Percentiles rank a stretch among this genome's conserved stretches.
These are phyloP conservation scores for Colletotrichum cereale DNA, from an alignment of 2,329 filamentous ascomycete species.

Conservation along the genomic window DNA sequence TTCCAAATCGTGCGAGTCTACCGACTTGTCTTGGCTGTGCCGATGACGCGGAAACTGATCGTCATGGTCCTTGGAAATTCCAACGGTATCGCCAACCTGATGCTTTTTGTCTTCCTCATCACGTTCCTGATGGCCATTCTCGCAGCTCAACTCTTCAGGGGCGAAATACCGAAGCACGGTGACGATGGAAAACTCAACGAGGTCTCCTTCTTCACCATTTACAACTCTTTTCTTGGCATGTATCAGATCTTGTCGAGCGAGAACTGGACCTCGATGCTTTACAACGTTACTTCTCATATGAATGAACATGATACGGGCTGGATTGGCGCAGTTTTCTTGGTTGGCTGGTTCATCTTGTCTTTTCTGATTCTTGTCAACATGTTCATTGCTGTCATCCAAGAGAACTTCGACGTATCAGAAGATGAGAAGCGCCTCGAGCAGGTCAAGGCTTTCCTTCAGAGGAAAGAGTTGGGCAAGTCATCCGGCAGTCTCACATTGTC, in stretches of 20 bases:
- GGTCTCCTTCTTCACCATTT: slow-evolving; percentile 90
- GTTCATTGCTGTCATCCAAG: slow-evolving; percentile 99
- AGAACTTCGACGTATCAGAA: slow-evolving; percentile 98
- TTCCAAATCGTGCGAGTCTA: slow-evolving; percentile 96
- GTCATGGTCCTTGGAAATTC: slow-evolving; percentile 90
- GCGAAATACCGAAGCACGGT: slow-evolving; percentile 79
- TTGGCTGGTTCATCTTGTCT: slow-evolving; percentile 94
- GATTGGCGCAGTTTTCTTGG: slow-evolving; percentile 92
- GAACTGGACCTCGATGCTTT: slow-evolving; percentile 92
- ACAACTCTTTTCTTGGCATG: slow-evolving; percentile 97
- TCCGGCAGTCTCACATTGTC: slow-evolving; percentile 82
- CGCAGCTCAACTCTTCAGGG: slow-evolving; percentile 91
- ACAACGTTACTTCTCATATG: slow-evolving; percentile 81
- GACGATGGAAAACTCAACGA: slow-evolving; percentile 71
- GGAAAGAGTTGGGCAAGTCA: slow-evolving; percentile 84
- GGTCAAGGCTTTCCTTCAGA: slow-evolving; percentile 92
- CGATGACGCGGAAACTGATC: slow-evolving; percentile 89
- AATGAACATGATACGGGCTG: slow-evolving; percentile 79
- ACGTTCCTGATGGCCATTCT: slow-evolving; percentile 96
- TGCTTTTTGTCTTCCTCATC: slow-evolving; percentile 95
- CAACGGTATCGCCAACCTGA: slow-evolving; percentile 91
- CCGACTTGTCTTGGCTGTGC: slow-evolving; percentile 88
- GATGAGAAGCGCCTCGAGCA: slow-evolving; percentile 98
- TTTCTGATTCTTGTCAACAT: slow-evolving; percentile 99
- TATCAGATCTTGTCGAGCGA: slow-evolving; percentile 97